Evolutionary conservation across 352 stramenopile genomes (phyloP), one percentile per base, ranked within the genome.

Genomic region (Stephanocyclus meneghinianus): DNA sequence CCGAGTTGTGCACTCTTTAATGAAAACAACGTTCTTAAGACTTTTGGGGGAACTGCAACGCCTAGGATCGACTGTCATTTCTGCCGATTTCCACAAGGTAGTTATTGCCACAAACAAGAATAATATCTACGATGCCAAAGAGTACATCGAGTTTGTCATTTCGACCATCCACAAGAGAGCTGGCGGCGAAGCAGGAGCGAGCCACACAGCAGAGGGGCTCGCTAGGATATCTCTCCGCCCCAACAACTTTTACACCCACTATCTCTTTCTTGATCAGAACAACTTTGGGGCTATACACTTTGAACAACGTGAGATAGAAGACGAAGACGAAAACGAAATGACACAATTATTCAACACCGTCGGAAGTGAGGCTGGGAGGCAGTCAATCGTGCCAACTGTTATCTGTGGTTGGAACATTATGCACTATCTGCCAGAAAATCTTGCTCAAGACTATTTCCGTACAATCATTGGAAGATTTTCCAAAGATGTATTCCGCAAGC

Each of bases 141-240:
- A 97, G 66, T 98, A 98, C 67, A 72, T 98, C 18, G 91, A 96
- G 32, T 99, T 98, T 85, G 95, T 99, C 8, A 85, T 98, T 42
- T 93, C 95, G 68, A 98, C 96, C 0, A 92, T 98, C 56, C 74
- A 80, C 16, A 87, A 85, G 15, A 59, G 70, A 67, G 71, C 80
- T 21, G 74, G 76, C 18, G 73, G 78, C 32, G 78, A 76, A 61
- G 45, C 84, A 45, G 66, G 32, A 10, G 69, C 76, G 5, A 71
- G 55, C 48, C 57, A 78, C 21, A 81, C 70, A 30, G 48, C 76
- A 16, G 71, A 76, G 76, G 63, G 79, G 56, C 74, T 91, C 16
- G 74, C 78, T 53, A 71, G 82, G 42, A 67, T 94, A 68, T 82
- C 81, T 62, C 74, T 96, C 7, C 83, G 83, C 16, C 86, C 90